A percentile compares a stretch with the other conserved stretches of the same genome.
Conservation (phyloP, 2,329 filamentous ascomycete genomes). For the Claviceps arundinis region DNA sequence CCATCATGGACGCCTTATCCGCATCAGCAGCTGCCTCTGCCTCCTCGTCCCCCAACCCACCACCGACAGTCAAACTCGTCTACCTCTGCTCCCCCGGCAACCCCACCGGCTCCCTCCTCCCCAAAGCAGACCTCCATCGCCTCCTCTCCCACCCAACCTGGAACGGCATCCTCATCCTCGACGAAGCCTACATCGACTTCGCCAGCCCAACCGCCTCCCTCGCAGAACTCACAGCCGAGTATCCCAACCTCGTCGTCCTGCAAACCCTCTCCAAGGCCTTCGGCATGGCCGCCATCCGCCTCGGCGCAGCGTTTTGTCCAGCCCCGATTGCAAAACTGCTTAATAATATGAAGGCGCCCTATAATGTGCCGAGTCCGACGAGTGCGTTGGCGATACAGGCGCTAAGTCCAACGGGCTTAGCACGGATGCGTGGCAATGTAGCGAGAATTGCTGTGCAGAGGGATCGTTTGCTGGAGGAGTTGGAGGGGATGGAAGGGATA, state of each 20-base stretch:
- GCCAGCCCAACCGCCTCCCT: constrained; percentile 63
- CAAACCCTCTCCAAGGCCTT: constrained; percentile 98
- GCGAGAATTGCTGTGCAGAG: constrained; percentile 63
- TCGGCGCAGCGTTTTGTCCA: constrained; percentile 74
- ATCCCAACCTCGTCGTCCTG: constrained; percentile 94
- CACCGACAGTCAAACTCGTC: constrained; percentile 47
- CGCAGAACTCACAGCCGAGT: constrained; percentile 82
- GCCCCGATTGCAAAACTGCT: constrained; percentile 63
- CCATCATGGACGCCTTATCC: constrained; percentile 53
- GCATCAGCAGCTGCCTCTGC: neutral
- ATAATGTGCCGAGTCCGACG: constrained; percentile 86
- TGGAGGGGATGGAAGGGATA: constrained; percentile 64
- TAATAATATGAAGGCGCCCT: constrained; percentile 90
- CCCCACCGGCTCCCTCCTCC: constrained; percentile 69
- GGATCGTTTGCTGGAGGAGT: constrained; percentile 56
- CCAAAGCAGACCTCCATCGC: constrained; percentile 57
- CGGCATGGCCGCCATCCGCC: constrained; percentile 81
- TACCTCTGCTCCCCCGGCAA: constrained; percentile 95
- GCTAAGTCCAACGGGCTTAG: constrained; percentile 52
- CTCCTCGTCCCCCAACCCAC: too few relatives aligned
- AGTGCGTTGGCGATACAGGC: constrained; percentile 67
- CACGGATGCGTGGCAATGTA: constrained; percentile 58
- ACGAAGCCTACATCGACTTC: constrained; percentile 96
- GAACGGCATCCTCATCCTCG: constrained; percentile 88
- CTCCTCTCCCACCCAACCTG: constrained; percentile 78